A percentile compares a stretch with the other conserved stretches of the same genome.
These are phyloP conservation scores for Stephania japonica DNA, from an alignment of 164 flowering plant species.

Conservation along the genomic window DNA sequence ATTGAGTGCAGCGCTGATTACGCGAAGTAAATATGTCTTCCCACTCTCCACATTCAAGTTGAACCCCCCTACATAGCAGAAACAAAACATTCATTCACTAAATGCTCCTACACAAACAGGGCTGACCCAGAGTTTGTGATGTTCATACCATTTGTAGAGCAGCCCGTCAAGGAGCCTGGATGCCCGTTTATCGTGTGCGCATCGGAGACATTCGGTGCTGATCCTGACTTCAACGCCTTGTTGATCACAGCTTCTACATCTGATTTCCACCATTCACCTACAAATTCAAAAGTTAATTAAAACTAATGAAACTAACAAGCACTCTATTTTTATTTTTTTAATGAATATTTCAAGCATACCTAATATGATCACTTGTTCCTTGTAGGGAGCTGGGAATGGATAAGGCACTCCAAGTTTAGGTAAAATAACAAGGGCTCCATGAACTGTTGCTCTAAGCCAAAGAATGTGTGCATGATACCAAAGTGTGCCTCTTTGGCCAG, in stretches of 20 bases:
- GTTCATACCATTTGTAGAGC: conserved; percentile 18
- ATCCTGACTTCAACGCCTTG: conserved; percentile 28
- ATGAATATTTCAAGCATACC: conserved; percentile 1
- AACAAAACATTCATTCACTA: not conserved
- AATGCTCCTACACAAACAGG: too few relatives aligned
- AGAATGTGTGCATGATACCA: not conserved
- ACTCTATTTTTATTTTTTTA: too few relatives aligned
- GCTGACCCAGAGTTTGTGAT: not conserved
- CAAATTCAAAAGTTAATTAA: not conserved
- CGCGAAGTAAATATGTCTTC: conserved; percentile 58
- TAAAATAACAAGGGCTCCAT: conserved; percentile 7
- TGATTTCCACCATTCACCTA: conserved; percentile 48
- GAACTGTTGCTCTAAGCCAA: conserved; percentile 1
- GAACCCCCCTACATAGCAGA: not conserved
- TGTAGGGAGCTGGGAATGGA: conserved; percentile 7
- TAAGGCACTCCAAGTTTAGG: conserved; percentile 12
- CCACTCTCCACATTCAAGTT: conserved; percentile 10
- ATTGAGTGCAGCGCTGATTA: conserved; percentile 75
- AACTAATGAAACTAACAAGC: not conserved
- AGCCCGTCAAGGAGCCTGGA: conserved; percentile 33
- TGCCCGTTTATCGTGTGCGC: conserved; percentile 49
- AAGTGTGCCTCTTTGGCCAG: conserved; percentile 17
- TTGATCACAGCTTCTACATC: conserved; percentile 35
- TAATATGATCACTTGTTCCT: conserved; percentile 22
- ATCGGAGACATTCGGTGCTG: conserved; percentile 47